Conservation (phyloP, 176 grass and related monocot species). For the Cocos nucifera region DNA sequence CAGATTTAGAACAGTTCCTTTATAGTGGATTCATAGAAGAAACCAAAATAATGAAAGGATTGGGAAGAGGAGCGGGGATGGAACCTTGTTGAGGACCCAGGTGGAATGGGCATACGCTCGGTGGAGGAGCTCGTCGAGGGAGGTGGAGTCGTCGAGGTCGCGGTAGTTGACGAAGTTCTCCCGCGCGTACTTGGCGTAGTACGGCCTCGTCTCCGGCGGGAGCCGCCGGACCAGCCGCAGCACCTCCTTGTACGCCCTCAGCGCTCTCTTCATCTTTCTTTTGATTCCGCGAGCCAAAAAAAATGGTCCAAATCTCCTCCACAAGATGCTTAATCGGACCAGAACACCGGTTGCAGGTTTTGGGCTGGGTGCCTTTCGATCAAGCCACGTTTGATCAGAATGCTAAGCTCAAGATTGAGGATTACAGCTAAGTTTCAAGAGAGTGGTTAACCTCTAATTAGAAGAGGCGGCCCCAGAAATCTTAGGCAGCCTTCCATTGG, state of each 20-base stretch:
- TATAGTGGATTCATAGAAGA: not conserved
- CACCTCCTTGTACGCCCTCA: constrained; percentile 74
- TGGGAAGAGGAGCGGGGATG: not conserved
- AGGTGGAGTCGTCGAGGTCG: constrained; percentile 49
- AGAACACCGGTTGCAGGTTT: too few species aligned
- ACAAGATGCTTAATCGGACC: too few species aligned
- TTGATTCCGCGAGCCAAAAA: too few species aligned
- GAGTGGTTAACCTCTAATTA: too few species aligned
- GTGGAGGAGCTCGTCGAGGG: constrained; percentile 66
- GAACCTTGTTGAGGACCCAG: constrained; percentile 93
- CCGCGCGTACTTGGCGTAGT: constrained; percentile 83
- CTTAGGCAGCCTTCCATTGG: too few species aligned
- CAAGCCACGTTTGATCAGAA: too few species aligned
- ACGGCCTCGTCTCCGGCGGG: constrained; percentile 56
- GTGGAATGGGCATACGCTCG: constrained; percentile 71
- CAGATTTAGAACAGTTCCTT: too few species aligned
- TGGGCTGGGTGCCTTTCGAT: too few species aligned
- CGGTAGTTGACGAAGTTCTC: constrained; percentile 99
- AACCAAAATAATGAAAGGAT: not conserved
- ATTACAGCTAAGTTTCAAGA: too few species aligned
- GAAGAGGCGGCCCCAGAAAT: too few species aligned
- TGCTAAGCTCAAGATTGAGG: too few species aligned
- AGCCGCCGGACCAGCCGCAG: constrained; percentile 61
- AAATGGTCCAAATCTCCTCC: too few species aligned
- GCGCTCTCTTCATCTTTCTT: constrained; percentile 26